Conservation (phyloP, 1,284 basidiomycete species). For the Leccinum angustisporum region DNA sequence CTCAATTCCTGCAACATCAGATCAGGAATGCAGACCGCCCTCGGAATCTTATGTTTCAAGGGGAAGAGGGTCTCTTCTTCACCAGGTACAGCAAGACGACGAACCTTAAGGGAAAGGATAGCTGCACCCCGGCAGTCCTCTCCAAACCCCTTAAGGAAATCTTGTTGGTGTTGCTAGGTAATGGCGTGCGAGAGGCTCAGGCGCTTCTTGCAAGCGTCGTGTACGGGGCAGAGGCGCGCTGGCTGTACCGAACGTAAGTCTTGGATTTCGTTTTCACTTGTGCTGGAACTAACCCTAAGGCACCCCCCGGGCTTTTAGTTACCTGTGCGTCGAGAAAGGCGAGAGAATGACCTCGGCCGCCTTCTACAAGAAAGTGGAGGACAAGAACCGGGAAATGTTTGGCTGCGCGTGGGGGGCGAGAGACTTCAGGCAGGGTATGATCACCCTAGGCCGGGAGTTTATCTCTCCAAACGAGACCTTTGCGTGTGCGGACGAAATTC, state of each 20-base stretch:
- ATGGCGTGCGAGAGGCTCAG: constrained; percentile 8
- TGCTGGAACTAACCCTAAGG: too few relatives aligned
- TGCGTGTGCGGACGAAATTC: neutral
- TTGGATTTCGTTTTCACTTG: neutral
- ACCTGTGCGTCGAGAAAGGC: constrained; percentile 6
- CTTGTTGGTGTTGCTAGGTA: constrained; percentile 3
- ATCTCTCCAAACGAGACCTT: neutral
- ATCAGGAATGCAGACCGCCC: constrained; percentile 1
- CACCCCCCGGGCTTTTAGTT: constrained; percentile 1
- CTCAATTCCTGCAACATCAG: constrained; percentile 7
- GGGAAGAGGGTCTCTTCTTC: neutral
- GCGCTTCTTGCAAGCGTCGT: constrained; percentile 6
- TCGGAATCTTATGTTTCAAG: constrained; percentile 7
- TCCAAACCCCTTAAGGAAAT: neutral
- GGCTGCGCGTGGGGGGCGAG: constrained; percentile 9
- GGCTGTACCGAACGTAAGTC: neutral
- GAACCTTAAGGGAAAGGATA: neutral
- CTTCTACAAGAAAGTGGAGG: constrained; percentile 1
- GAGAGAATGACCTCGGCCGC: neutral
- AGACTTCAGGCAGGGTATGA: neutral
- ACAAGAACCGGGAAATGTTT: constrained; percentile 1
- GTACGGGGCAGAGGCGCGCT: neutral
- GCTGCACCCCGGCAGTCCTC: constrained; percentile 8
- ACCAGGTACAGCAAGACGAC: constrained; percentile 10
- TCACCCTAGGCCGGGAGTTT: neutral